Conservation (phyloP, 2,329 filamentous ascomycete genomes). For the Chrysosporium keratinophilum region DNA sequence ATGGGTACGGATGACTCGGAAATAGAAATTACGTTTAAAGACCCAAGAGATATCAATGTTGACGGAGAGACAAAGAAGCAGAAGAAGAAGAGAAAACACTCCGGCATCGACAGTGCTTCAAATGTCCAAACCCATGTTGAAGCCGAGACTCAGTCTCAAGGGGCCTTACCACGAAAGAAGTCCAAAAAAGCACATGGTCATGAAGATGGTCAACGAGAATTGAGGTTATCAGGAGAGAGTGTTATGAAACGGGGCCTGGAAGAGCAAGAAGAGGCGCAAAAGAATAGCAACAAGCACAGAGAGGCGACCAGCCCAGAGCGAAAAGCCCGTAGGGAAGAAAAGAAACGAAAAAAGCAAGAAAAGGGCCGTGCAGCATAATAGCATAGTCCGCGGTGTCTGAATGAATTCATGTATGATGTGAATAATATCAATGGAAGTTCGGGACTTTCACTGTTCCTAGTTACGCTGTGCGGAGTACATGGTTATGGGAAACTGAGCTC, state of each 20-base stretch:
- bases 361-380: neutral
- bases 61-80: constrained; percentile 31
- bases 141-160: constrained; percentile 16
- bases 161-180: constrained; percentile 28
- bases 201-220: neutral
- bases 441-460: too few relatives aligned
- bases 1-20: constrained; percentile 32
- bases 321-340: constrained; percentile 27
- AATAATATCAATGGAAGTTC: neutral
- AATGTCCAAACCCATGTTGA: constrained; percentile 9
- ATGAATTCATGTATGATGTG: neutral
- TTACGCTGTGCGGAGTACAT: too few relatives aligned
- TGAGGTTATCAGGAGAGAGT: neutral
- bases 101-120: neutral
- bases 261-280: constrained; percentile 17
- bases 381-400: neutral
- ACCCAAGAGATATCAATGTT: constrained; percentile 20
- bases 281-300: constrained; percentile 30
- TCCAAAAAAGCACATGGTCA: constrained; percentile 26
- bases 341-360: constrained; percentile 31
- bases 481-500: neutral
- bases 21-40: constrained; percentile 26
- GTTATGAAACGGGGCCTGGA: constrained; percentile 4
- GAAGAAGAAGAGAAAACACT: constrained; percentile 22
- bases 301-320: constrained; percentile 28